Evolutionary conservation across 345 rosid species (phyloP).

Genomic region (Barbarea vulgaris): DNA sequence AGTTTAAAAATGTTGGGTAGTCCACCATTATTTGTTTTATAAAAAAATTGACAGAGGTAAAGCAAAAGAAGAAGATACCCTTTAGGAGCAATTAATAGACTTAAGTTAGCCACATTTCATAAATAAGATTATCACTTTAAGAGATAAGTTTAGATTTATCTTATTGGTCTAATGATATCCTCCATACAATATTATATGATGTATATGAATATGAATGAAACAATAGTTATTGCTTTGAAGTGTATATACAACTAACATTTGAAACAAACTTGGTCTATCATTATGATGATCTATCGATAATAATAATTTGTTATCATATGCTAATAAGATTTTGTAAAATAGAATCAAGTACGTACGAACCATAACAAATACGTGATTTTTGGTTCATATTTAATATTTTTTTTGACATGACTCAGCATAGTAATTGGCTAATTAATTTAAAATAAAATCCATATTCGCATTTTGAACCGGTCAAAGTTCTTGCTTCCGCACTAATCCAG

Average conservation of each 20-base stretch:
- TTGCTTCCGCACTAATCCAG: conserved; percentile 40
- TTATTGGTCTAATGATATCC: conserved; percentile 1
- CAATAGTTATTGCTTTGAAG: background rate
- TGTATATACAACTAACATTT: background rate
- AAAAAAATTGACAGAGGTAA: conserved; percentile 17
- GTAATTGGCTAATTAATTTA: background rate
- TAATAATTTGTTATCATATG: background rate
- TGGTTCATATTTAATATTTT: background rate
- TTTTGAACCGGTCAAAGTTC: conserved; percentile 31
- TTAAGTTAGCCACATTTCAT: conserved; percentile 6
- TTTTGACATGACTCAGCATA: background rate
- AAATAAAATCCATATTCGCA: conserved; percentile 13
- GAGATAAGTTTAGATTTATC: conserved; percentile 1
- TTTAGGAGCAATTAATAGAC: conserved; percentile 13
- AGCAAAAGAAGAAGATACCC: conserved; percentile 29
- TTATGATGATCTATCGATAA: no score
- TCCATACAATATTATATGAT: background rate
- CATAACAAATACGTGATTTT: background rate
- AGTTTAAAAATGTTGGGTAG: background rate
- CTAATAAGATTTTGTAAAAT: background rate
- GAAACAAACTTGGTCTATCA: background rate
- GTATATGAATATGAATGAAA: background rate
- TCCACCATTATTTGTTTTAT: background rate
- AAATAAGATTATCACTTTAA: conserved; percentile 16
- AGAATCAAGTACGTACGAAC: background rate